These are phyloP conservation scores for Ogataea minuta DNA, from an alignment of 805 yeast species.

Conservation along the genomic window DNA sequence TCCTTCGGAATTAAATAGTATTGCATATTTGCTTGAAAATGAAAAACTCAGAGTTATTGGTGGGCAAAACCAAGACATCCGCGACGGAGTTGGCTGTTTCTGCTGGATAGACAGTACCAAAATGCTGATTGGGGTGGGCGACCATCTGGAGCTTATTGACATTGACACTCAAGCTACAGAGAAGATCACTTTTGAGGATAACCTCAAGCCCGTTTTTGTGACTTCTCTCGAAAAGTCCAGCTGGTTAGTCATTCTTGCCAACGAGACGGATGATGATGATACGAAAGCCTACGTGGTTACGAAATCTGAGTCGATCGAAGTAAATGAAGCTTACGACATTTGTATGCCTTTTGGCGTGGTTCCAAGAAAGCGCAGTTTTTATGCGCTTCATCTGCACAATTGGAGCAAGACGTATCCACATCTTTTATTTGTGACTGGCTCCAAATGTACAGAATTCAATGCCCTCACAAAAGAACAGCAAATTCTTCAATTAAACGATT, in stretches of 20 bases:
- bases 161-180: neutral
- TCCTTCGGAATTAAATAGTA: constrained; percentile 1
- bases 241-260: constrained; percentile 17
- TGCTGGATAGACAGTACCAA: constrained; percentile 9
- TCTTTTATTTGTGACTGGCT: constrained; percentile 51
- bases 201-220: constrained; percentile 9
- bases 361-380: constrained; percentile 46
- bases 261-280: constrained; percentile 15
- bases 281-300: constrained; percentile 16
- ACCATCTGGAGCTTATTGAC: constrained; percentile 11
- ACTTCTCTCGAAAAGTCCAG: constrained; percentile 6
- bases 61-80: neutral
- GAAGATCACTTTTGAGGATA: constrained; percentile 11
- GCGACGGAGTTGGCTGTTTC: constrained; percentile 10
- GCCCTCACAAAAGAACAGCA: constrained; percentile 39
- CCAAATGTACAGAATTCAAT: constrained; percentile 63
- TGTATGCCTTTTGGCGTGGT: constrained; percentile 48
- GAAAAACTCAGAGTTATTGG: constrained; percentile 13
- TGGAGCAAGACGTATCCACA: constrained; percentile 39
- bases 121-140: constrained; percentile 2
- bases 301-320: constrained; percentile 4
- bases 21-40: constrained; percentile 11
- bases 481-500: constrained; percentile 59
- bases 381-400: constrained; percentile 38
- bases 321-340: constrained; percentile 32